Conservation (phyloP, 225 moss, liverwort and hornwort species). For the Rhytidiadelphus loreus region DNA sequence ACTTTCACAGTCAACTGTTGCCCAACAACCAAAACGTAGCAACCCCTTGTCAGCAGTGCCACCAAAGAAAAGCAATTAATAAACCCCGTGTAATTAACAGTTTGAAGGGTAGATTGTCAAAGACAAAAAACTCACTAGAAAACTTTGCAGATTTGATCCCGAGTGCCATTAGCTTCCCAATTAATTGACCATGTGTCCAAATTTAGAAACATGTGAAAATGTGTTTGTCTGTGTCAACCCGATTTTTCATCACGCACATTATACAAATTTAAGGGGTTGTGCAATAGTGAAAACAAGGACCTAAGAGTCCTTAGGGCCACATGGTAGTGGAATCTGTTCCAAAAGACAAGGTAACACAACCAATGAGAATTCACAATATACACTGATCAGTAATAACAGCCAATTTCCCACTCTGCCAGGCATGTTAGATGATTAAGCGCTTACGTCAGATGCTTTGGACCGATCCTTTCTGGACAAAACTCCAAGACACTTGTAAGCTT, state of each 20-base stretch:
- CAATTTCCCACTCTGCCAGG: not conserved
- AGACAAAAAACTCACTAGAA: not conserved
- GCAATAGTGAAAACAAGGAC: not conserved
- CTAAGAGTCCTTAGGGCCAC: not conserved
- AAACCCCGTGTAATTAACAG: not conserved
- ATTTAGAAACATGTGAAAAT: not conserved
- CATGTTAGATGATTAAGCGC: not conserved
- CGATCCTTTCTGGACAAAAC: constrained; percentile 68
- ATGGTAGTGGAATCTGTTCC: not conserved
- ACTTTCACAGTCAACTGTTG: constrained; percentile 10
- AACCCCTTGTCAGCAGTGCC: not conserved
- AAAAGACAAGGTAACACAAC: not conserved
- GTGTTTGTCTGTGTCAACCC: not conserved
- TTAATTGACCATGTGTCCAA: not conserved
- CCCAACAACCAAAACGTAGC: not conserved
- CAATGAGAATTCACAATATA: not conserved
- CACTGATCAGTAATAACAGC: not conserved
- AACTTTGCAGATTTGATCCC: not conserved
- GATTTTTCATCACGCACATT: not conserved
- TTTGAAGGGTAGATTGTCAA: not conserved
- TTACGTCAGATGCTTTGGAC: constrained; percentile 29
- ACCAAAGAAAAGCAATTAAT: not conserved
- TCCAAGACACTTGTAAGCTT: constrained; percentile 50
- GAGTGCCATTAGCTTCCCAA: not conserved
- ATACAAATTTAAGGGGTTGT: not conserved